A percentile compares a stretch with the other conserved stretches of the same genome.
Conservation (phyloP, 768 basidiomycete species). For the Exidia glandulosa region DNA sequence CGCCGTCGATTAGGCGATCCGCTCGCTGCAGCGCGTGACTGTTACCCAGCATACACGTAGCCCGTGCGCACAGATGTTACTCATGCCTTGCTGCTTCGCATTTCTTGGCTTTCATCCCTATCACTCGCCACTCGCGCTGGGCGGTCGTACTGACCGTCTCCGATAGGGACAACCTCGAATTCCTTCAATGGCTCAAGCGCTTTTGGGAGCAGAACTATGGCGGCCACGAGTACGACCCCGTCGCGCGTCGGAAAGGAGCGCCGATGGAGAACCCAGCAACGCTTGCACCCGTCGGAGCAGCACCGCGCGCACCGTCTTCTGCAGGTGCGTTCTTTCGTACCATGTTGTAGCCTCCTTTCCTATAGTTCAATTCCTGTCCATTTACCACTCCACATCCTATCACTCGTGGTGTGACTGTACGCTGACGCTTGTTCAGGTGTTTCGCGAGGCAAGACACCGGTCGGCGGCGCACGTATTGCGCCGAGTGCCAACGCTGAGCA, state of each 20-base stretch:
- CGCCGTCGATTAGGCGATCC: too few species aligned
- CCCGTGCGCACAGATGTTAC: not conserved
- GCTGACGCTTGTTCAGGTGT: too few species aligned
- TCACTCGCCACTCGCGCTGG: not conserved
- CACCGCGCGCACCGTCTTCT: not conserved
- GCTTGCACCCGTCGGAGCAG: constrained; percentile 45
- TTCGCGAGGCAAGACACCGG: constrained; percentile 60
- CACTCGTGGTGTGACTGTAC: too few species aligned
- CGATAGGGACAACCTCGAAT: constrained; percentile 89
- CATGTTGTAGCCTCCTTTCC: too few species aligned
- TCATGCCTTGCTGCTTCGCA: too few species aligned
- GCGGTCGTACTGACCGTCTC: not conserved
- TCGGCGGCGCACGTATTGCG: constrained; percentile 51
- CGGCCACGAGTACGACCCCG: constrained; percentile 80
- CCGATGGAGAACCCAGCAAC: constrained; percentile 70
- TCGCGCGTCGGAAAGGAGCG: constrained; percentile 67
- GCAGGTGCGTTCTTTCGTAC: not conserved
- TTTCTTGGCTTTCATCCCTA: not conserved
- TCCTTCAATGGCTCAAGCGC: constrained; percentile 92
- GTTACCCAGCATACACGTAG: too few species aligned
- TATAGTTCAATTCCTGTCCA: too few species aligned
- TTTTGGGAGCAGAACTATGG: constrained; percentile 92
- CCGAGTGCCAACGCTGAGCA: constrained; percentile 57
- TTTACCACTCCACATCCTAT: too few species aligned
- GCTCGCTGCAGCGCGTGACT: too few species aligned